Conservation (phyloP, 2,329 filamentous ascomycete species). For the Epichloe amarillans region DNA sequence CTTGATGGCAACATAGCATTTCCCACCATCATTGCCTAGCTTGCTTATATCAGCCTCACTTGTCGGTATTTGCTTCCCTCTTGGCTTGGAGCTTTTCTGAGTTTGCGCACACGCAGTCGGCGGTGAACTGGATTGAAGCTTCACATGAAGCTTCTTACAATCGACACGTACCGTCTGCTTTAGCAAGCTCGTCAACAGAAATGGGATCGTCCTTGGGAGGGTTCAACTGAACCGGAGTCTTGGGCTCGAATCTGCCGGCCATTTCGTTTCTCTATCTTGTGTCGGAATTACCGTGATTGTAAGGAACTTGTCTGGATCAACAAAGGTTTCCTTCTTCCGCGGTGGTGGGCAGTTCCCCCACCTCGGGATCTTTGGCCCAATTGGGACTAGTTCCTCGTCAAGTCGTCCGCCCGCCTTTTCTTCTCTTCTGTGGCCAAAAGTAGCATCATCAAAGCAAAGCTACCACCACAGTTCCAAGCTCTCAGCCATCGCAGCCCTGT, state of each 20-base stretch:
- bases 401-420: background rate
- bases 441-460: background rate
- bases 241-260: conserved; percentile 64
- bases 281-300: background rate
- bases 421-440: background rate
- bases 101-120: background rate
- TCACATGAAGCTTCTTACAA: background rate
- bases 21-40: conserved; percentile 49
- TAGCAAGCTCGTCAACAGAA: conserved; percentile 61
- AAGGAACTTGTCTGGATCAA: background rate
- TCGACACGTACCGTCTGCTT: conserved; percentile 59
- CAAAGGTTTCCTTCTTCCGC: background rate
- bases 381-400: conserved; percentile 4
- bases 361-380: conserved; percentile 6
- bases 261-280: conserved; percentile 20
- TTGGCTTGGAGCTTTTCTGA: background rate
- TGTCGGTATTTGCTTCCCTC: background rate
- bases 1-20: conserved; percentile 59
- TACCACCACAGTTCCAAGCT: background rate
- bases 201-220: conserved; percentile 85
- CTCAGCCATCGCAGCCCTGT: background rate
- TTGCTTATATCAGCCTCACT: background rate
- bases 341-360: conserved; percentile 1
- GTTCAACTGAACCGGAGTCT: conserved; percentile 58
- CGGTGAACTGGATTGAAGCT: background rate